Evolutionary conservation across 768 basidiomycete genomes (phyloP).

Genomic region (Trametes maxima): DNA sequence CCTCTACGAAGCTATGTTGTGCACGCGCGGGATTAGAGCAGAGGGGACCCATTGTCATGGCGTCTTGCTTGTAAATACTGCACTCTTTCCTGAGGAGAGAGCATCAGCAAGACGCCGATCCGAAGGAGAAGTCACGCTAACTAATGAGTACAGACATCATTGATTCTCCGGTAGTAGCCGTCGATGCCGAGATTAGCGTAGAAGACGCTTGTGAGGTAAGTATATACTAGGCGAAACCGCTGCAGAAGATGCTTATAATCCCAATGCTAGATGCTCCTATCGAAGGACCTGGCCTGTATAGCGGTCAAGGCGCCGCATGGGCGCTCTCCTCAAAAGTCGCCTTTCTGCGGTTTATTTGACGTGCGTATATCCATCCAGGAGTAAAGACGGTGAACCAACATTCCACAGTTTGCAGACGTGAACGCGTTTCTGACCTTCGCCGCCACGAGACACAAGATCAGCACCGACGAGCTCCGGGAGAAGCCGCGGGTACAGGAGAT

Average conservation of each 20-base stretch:
- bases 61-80: too few relatives aligned
- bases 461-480: slow-evolving; percentile 58
- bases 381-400: not conserved
- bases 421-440: slow-evolving; percentile 88
- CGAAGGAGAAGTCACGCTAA: too few relatives aligned
- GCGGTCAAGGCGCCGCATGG: slow-evolving; percentile 49
- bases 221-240: slow-evolving; percentile 1
- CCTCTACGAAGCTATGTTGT: not conserved
- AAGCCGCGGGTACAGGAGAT: slow-evolving; percentile 68
- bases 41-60: too few relatives aligned
- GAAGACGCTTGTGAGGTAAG: slow-evolving; percentile 82
- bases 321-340: slow-evolving; percentile 27
- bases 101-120: too few relatives aligned
- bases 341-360: slow-evolving; percentile 69
- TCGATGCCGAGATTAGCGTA: slow-evolving; percentile 73
- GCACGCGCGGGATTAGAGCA: too few relatives aligned
- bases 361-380: slow-evolving; percentile 48
- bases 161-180: slow-evolving; percentile 63
- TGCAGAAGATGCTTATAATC: not conserved
- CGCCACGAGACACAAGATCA: slow-evolving; percentile 72
- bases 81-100: too few relatives aligned
- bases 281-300: slow-evolving; percentile 65
- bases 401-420: slow-evolving; percentile 72
- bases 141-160: slow-evolving; percentile 55
- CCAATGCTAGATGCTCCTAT: slow-evolving; percentile 54